Evolutionary conservation across 2,329 filamentous ascomycete species (phyloP).

Genomic region (Fusarium palustre): DNA sequence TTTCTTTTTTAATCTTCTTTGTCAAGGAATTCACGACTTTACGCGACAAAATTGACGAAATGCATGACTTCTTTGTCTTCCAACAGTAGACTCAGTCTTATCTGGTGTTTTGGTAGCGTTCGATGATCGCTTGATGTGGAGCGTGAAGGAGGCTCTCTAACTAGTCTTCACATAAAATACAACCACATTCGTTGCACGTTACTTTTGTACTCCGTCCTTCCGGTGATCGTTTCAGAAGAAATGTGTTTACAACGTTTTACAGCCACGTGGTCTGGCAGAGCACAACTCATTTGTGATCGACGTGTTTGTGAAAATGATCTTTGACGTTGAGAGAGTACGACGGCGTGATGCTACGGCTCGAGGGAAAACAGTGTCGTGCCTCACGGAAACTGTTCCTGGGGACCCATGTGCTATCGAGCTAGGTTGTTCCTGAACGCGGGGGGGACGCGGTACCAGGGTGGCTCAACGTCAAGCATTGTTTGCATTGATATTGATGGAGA

Average conservation of each 20-base stretch:
- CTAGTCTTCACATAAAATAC: constrained; percentile 13
- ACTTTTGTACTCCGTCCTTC: constrained; percentile 19
- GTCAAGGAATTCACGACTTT: constrained; percentile 1
- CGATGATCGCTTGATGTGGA: constrained; percentile 2
- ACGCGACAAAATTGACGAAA: constrained; percentile 34
- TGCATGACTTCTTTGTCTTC: constrained; percentile 2
- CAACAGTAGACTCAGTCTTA: background rate
- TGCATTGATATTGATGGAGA: background rate
- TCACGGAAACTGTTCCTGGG: background rate
- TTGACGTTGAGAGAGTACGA: background rate
- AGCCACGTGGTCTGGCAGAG: constrained; percentile 24
- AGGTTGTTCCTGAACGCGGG: background rate
- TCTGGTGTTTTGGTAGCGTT: constrained; percentile 8
- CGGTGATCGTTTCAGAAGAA: constrained; percentile 13
- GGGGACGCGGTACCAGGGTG: background rate
- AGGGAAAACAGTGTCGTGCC: background rate
- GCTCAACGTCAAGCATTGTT: background rate
- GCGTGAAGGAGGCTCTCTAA: constrained; percentile 7
- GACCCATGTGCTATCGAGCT: background rate
- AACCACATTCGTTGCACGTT: constrained; percentile 34
- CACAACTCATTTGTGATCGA: constrained; percentile 1
- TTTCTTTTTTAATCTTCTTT: background rate
- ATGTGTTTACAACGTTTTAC: constrained; percentile 22
- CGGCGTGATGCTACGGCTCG: background rate
- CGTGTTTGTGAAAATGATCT: background rate